Evolutionary conservation across 495 filamentous ascomycete species (phyloP).

Genomic region (Hyphodiscus hymeniophilus): DNA sequence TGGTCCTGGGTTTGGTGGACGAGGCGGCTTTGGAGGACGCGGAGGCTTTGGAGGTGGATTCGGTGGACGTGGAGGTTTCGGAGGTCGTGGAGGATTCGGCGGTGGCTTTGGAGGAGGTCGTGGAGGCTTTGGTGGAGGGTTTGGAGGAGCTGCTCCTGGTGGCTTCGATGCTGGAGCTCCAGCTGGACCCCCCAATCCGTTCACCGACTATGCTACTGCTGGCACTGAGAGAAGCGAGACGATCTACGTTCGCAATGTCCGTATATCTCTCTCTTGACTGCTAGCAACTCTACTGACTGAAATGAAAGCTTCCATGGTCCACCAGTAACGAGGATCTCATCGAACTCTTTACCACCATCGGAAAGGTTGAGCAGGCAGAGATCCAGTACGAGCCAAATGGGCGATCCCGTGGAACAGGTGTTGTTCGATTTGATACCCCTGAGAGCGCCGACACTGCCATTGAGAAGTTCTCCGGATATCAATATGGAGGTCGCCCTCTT

Average conservation of each 20-base stretch:
- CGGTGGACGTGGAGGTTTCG: constrained; percentile 35
- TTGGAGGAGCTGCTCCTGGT: constrained; percentile 33
- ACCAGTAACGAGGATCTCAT: constrained; percentile 96
- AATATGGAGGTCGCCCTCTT: constrained; percentile 92
- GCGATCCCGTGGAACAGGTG: constrained; percentile 88
- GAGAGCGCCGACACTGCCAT: constrained; percentile 90
- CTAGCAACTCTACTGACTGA: constrained; percentile 8
- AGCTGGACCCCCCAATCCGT: constrained; percentile 75
- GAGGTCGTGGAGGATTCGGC: constrained; percentile 44
- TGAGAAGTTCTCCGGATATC: constrained; percentile 93
- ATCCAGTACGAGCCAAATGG: constrained; percentile 98
- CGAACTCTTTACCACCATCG: constrained; percentile 95
- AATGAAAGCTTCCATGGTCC: constrained; percentile 82
- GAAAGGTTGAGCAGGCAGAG: constrained; percentile 94
- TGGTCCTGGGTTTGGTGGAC: constrained; percentile 35
- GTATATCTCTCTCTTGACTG: constrained; percentile 26
- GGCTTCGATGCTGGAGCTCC: constrained; percentile 29
- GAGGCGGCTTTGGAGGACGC: constrained; percentile 39
- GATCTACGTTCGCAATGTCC: constrained; percentile 96
- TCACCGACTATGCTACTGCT: constrained; percentile 88
- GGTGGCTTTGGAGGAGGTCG: constrained; percentile 44
- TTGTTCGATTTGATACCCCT: constrained; percentile 79
- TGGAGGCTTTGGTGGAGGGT: constrained; percentile 35
- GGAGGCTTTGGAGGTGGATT: constrained; percentile 42
- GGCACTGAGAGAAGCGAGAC: constrained; percentile 74